These are phyloP conservation scores for Mycena polygramma DNA, from an alignment of 768 basidiomycete species.

Conservation along the genomic window DNA sequence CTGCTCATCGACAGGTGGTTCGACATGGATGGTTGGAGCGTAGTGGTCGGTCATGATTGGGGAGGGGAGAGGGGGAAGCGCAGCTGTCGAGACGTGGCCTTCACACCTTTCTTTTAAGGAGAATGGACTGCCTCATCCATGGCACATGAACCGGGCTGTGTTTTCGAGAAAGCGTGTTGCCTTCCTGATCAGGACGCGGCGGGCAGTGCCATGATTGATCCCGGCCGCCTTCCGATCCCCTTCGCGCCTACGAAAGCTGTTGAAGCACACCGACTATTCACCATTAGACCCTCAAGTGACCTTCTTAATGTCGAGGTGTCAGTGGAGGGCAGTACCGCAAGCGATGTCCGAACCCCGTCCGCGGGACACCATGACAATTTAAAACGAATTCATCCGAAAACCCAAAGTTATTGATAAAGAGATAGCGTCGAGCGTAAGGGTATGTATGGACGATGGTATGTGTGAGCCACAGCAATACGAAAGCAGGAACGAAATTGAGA, in stretches of 20 bases:
- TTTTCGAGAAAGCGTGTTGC: neutral
- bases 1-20: slow-evolving; percentile 31
- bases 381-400: neutral
- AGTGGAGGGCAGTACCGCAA: slow-evolving; percentile 18
- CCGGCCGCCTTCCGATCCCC: neutral
- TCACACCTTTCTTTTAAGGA: slow-evolving; percentile 27
- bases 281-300: slow-evolving; percentile 12
- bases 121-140: neutral
- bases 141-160: slow-evolving; percentile 17
- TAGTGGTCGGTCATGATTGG: slow-evolving; percentile 35
- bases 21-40: slow-evolving; percentile 35
- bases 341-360: slow-evolving; percentile 9
- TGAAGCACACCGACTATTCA: neutral
- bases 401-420: neutral
- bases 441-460: no score
- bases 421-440: no score
- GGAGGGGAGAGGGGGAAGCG: slow-evolving; percentile 24
- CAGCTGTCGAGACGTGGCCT: slow-evolving; percentile 18
- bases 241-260: slow-evolving; percentile 10
- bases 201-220: no score
- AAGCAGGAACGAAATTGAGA: neutral
- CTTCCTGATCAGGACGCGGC: slow-evolving; percentile 1
- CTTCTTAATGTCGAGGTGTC: slow-evolving; percentile 4
- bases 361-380: neutral
- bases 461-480: no score